Conservation (phyloP, 768 basidiomycete genomes). For the Flagelloscypha sp. region DNA sequence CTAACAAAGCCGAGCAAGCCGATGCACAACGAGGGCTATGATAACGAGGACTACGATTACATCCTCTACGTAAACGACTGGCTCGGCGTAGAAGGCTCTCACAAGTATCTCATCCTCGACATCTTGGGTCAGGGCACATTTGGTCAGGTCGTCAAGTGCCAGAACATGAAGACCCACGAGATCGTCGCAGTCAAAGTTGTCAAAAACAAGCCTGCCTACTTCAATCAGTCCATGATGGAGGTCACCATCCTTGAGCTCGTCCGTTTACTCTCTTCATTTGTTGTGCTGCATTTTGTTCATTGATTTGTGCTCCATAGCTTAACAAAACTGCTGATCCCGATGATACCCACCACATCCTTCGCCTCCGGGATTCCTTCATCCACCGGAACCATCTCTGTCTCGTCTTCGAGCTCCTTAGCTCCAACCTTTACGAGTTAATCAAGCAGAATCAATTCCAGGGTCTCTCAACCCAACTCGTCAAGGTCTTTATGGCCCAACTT, state of each 20-base stretch:
- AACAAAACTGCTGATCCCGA: conserved; percentile 91
- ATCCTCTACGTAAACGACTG: conserved; percentile 99
- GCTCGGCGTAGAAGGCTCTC: conserved; percentile 87
- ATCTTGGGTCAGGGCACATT: conserved; percentile 98
- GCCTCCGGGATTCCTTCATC: conserved; percentile 92
- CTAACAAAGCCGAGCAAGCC: conserved; percentile 97
- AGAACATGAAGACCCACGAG: conserved; percentile 99
- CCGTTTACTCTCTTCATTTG: conserved; percentile 24
- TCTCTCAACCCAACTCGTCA: conserved; percentile 91
- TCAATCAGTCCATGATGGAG: conserved; percentile 99
- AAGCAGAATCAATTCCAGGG: conserved; percentile 99
- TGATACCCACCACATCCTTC: conserved; percentile 95
- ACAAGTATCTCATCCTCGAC: conserved; percentile 98
- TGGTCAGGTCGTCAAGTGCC: conserved; percentile 98
- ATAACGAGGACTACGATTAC: conserved; percentile 99
- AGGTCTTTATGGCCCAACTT: conserved; percentile 95
- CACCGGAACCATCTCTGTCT: conserved; percentile 95
- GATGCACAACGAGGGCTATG: conserved; percentile 90
- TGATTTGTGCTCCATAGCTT: conserved; percentile 42
- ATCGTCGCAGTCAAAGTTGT: conserved; percentile 99
- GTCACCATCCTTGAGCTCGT: conserved; percentile 96
- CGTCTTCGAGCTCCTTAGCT: conserved; percentile 94
- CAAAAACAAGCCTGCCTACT: conserved; percentile 99
- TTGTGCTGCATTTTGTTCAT: conserved; percentile 1
- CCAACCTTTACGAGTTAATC: conserved; percentile 98